Conservation (phyloP, 2,329 filamentous ascomycete species). For the Colletotrichum sp. region DNA sequence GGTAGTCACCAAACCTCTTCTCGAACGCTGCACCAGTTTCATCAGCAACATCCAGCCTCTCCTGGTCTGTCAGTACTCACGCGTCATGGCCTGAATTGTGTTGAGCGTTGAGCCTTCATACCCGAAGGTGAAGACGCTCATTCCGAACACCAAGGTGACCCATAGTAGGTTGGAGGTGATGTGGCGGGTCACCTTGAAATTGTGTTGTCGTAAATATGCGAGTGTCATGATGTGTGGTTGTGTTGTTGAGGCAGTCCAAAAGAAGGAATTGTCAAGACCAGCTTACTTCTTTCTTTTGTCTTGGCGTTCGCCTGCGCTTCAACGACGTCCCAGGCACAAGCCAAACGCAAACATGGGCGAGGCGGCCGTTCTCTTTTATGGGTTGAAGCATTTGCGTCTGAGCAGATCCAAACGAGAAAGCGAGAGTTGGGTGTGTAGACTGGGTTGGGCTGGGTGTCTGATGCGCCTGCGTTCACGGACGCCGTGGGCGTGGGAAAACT, state of each 20-base stretch:
- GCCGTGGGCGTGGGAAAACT: not conserved
- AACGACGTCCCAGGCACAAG: not conserved
- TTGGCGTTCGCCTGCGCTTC: not conserved
- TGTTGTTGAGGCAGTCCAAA: conserved; percentile 14
- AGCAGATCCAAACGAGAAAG: not conserved
- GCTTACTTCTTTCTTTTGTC: conserved; percentile 1
- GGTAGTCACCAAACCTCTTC: conserved; percentile 20
- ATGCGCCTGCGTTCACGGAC: conserved; percentile 2
- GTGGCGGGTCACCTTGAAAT: conserved; percentile 22
- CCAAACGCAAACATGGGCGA: not conserved
- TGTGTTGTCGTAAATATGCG: conserved; percentile 16
- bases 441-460: not conserved
- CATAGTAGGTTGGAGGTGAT: conserved; percentile 24
- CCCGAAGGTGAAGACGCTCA: conserved; percentile 26
- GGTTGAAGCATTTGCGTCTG: not conserved
- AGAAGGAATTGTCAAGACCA: conserved; percentile 6
- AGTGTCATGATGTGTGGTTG: conserved; percentile 18
- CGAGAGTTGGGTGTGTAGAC: not conserved
- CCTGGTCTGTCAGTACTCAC: not conserved
- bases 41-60: not conserved
- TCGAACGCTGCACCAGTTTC: conserved; percentile 10
- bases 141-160: conserved; percentile 23
- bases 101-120: conserved; percentile 25
- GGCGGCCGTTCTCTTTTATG: conserved; percentile 16
- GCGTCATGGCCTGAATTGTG: conserved; percentile 26